Evolutionary conservation across 352 stramenopile genomes (phyloP).

Genomic region (Globisporangium ultimum): DNA sequence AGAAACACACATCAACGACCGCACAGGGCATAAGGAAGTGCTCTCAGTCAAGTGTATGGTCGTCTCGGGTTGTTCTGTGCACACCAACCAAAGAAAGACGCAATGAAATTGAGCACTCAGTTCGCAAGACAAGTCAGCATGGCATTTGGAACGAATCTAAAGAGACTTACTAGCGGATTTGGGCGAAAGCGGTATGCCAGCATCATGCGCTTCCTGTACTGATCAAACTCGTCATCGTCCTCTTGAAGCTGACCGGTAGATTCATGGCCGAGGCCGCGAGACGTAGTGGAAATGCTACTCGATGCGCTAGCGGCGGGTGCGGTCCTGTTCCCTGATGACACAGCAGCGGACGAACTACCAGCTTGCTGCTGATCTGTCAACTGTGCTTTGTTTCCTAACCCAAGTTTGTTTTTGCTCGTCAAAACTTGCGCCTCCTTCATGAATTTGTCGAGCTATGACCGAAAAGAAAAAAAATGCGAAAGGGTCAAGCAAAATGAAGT

Average conservation of each 20-base stretch:
- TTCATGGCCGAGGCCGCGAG: slow-evolving; percentile 6
- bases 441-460: slow-evolving; percentile 12
- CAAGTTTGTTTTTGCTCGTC: too few relatives aligned
- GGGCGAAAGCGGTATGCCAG: slow-evolving; percentile 21
- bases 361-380: too few relatives aligned
- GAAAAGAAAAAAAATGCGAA: not conserved
- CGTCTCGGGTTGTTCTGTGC: slow-evolving; percentile 17
- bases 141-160: not conserved
- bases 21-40: not conserved
- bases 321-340: too few relatives aligned
- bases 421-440: slow-evolving; percentile 8
- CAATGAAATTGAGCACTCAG: too few relatives aligned
- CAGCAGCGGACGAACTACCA: not conserved
- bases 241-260: slow-evolving; percentile 5
- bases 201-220: slow-evolving; percentile 26
- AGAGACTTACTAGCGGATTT: slow-evolving; percentile 16
- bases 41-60: slow-evolving; percentile 14
- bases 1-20: slow-evolving; percentile 3
- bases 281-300: not conserved
- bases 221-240: slow-evolving; percentile 23
- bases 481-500: not conserved
- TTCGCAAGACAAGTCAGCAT: not conserved
- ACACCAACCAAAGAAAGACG: not conserved
- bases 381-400: too few relatives aligned
- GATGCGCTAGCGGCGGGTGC: too few relatives aligned